phyloP scores from a whole-genome alignment of 805 yeast species.

The Saccharomyces kudriavzevii region DNA sequence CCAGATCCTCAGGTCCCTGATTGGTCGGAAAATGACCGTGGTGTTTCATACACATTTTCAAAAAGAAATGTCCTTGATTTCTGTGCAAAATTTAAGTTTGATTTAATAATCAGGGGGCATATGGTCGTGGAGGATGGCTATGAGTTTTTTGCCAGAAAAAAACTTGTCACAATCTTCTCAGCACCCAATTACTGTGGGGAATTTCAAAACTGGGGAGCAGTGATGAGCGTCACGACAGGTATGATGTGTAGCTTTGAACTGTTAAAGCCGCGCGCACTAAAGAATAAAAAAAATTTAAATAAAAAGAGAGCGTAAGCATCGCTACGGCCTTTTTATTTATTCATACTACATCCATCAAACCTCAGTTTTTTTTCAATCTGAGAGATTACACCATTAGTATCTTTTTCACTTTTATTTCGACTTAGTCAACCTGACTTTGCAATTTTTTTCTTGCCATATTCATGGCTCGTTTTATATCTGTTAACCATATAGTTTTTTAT shows the following conservation, averaged over 20 bases:
- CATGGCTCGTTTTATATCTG: neutral
- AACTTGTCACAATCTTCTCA: constrained; percentile 67
- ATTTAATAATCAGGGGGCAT: constrained; percentile 72
- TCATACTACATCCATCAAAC: neutral
- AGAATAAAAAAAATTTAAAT: constrained; percentile 6
- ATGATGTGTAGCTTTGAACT: constrained; percentile 66
- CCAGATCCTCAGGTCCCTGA: constrained; percentile 49
- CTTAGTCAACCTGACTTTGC: neutral
- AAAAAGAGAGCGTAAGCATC: neutral
- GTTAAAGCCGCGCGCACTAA: constrained; percentile 44
- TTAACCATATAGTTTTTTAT: neutral
- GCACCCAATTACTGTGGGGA: constrained; percentile 85
- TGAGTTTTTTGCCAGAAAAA: constrained; percentile 68
- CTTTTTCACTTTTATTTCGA: neutral
- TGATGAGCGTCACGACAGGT: constrained; percentile 62
- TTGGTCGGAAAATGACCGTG: constrained; percentile 77
- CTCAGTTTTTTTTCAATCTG: neutral
- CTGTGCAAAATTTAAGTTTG: constrained; percentile 58
- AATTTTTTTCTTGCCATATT: neutral
- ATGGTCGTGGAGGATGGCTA: constrained; percentile 89
- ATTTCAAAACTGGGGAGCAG: constrained; percentile 73
- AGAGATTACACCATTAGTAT: neutral
- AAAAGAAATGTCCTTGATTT: constrained; percentile 60
- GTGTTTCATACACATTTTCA: constrained; percentile 73
- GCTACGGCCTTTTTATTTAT: neutral